Conservation (phyloP, 2,329 filamentous ascomycete genomes). For the Neofusicoccum umdonicola region DNA sequence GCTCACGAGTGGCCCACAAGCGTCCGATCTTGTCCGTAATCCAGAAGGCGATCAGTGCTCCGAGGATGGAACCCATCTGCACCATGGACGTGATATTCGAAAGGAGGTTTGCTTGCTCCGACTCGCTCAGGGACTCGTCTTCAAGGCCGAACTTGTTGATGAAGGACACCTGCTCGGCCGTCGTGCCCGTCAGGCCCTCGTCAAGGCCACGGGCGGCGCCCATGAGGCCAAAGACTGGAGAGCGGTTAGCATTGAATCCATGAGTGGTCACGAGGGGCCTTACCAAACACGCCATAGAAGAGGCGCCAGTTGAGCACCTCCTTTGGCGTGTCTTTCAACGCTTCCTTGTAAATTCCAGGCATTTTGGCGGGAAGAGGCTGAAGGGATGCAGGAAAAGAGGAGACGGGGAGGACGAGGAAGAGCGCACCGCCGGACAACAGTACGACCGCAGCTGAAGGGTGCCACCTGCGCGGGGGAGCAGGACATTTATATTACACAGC, state of each 20-base stretch:
- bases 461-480: background rate
- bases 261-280: background rate
- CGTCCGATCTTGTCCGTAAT: constrained; percentile 46
- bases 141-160: constrained; percentile 37
- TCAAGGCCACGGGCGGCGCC: constrained; percentile 77
- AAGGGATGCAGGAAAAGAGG: background rate
- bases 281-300: constrained; percentile 68
- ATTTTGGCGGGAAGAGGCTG: background rate
- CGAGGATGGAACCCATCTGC: constrained; percentile 72
- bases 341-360: constrained; percentile 31
- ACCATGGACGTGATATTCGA: constrained; percentile 79
- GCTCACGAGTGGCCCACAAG: constrained; percentile 43
- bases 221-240: constrained; percentile 62
- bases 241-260: background rate
- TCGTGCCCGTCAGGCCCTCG: constrained; percentile 73
- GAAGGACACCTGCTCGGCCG: constrained; percentile 45
- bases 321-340: constrained; percentile 63
- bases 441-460: constrained; percentile 3
- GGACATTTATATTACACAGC: background rate
- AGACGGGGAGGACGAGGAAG: background rate
- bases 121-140: constrained; percentile 27
- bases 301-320: constrained; percentile 75
- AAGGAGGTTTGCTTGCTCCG: constrained; percentile 34
- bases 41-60: constrained; percentile 61
- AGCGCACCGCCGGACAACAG: constrained; percentile 4